Evolutionary conservation across 768 basidiomycete genomes (phyloP).

Genomic region (Mycena polygramma): DNA sequence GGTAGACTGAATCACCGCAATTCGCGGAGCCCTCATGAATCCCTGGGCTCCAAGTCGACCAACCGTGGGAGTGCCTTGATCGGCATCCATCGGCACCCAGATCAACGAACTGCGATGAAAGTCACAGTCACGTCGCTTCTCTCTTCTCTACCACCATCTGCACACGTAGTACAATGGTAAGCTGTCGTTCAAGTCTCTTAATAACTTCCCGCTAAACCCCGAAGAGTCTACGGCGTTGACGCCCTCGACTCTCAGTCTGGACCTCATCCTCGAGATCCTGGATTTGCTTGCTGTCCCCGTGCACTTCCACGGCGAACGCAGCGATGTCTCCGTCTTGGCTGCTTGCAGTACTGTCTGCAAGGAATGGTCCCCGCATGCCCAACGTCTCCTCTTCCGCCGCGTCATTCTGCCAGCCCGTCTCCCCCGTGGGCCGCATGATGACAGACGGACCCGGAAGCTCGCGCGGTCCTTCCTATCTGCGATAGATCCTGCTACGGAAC

Average conservation of each 20-base stretch:
- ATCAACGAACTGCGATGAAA: no score
- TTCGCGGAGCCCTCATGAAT: no score
- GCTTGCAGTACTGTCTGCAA: constrained; percentile 57
- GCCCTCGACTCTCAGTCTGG: constrained; percentile 6
- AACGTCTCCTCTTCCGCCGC: constrained; percentile 59
- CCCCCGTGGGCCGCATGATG: constrained; percentile 23
- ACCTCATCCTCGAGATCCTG: constrained; percentile 34
- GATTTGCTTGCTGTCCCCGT: constrained; percentile 29
- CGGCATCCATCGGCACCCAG: no score
- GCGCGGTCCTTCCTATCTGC: constrained; percentile 27
- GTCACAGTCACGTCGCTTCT: no score
- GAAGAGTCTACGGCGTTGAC: background rate
- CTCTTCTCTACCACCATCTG: no score
- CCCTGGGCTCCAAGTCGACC: no score
- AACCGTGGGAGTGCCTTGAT: no score
- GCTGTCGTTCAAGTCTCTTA: no score
- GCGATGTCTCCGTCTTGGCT: constrained; percentile 44
- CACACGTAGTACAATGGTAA: no score
- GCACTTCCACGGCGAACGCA: constrained; percentile 22
- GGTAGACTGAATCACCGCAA: no score
- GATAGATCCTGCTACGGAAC: constrained; percentile 30
- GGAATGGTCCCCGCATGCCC: constrained; percentile 57
- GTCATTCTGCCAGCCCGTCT: constrained; percentile 47
- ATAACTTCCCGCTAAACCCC: no score
- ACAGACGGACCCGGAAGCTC: background rate